A percentile compares a stretch with the other conserved stretches of the same genome.
phyloP scores from a whole-genome alignment of 1,284 basidiomycete species.

The Inonotus obliquus region DNA sequence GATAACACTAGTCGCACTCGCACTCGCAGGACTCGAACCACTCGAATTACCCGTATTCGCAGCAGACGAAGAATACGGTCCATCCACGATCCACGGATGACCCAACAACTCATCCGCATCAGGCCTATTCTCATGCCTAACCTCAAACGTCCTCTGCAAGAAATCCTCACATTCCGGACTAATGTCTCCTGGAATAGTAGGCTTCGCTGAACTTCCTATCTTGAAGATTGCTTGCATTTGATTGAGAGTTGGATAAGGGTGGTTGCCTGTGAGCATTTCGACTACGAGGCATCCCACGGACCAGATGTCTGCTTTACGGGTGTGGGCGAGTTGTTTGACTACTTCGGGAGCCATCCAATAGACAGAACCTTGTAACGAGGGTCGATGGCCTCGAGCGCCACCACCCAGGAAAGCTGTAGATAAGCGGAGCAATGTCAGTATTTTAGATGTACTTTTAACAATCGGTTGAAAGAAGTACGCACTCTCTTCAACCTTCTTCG shows the following conservation, averaged over 20 bases:
- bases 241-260: conserved; percentile 96
- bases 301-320: conserved; percentile 97
- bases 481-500: conserved; percentile 97
- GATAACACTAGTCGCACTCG: too few species aligned
- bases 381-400: conserved; percentile 77
- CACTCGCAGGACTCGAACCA: too few species aligned
- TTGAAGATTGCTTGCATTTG: conserved; percentile 99
- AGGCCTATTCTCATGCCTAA: conserved; percentile 80
- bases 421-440: not conserved
- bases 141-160: conserved; percentile 79
- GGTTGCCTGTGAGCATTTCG: conserved; percentile 97
- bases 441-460: not conserved
- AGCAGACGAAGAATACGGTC: conserved; percentile 22
- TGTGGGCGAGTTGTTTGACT: conserved; percentile 93
- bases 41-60: not conserved
- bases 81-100: conserved; percentile 67
- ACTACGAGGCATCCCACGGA: conserved; percentile 96
- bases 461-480: conserved; percentile 34
- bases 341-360: conserved; percentile 99
- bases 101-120: conserved; percentile 72
- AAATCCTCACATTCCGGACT: conserved; percentile 83
- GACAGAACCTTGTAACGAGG: conserved; percentile 93
- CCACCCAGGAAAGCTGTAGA: conserved; percentile 60
- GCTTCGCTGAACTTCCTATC: conserved; percentile 86
- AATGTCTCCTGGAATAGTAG: conserved; percentile 85